Percentiles rank a stretch among this genome's conserved stretches.
Conservation (phyloP, 805 yeast genomes). For the Saccharomycopsis babjevae region DNA sequence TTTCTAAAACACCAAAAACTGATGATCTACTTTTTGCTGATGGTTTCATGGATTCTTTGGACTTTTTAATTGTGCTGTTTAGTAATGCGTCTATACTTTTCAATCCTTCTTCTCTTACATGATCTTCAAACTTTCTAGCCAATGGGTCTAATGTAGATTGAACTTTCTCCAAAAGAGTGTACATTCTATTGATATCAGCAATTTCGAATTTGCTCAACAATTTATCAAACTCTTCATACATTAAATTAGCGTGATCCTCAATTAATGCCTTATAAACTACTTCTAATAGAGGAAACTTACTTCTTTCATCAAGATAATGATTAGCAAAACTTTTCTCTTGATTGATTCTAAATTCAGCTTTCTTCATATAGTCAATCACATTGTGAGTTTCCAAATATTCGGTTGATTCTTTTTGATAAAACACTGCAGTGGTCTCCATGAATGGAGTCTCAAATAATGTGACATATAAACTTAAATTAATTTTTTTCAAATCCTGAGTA, state of each 20-base stretch:
- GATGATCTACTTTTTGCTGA: constrained; percentile 1
- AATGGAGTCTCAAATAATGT: constrained; percentile 71
- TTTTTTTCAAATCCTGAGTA: constrained; percentile 76
- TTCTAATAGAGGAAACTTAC: constrained; percentile 67
- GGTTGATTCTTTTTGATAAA: constrained; percentile 47
- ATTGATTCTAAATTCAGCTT: constrained; percentile 70
- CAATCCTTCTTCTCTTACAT: constrained; percentile 58
- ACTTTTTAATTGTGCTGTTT: constrained; percentile 6
- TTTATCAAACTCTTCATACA: constrained; percentile 68
- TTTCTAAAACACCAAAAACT: neutral
- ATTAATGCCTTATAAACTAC: constrained; percentile 70
- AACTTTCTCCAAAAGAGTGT: constrained; percentile 63
- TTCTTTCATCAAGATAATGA: constrained; percentile 75
- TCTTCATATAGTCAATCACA: constrained; percentile 82
- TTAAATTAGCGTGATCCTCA: constrained; percentile 61
- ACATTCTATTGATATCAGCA: constrained; percentile 71
- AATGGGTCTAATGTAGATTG: constrained; percentile 71
- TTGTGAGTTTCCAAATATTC: constrained; percentile 61
- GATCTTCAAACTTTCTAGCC: constrained; percentile 59
- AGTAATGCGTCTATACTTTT: constrained; percentile 47
- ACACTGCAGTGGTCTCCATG: constrained; percentile 52
- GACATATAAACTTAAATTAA: constrained; percentile 72
- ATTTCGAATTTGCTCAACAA: constrained; percentile 64
- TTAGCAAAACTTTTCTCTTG: constrained; percentile 78
- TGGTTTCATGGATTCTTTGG: constrained; percentile 10